Base-by-base conservation (phyloP, 1,139 yeast genomes). In the Ogataea hybrid region DNA sequence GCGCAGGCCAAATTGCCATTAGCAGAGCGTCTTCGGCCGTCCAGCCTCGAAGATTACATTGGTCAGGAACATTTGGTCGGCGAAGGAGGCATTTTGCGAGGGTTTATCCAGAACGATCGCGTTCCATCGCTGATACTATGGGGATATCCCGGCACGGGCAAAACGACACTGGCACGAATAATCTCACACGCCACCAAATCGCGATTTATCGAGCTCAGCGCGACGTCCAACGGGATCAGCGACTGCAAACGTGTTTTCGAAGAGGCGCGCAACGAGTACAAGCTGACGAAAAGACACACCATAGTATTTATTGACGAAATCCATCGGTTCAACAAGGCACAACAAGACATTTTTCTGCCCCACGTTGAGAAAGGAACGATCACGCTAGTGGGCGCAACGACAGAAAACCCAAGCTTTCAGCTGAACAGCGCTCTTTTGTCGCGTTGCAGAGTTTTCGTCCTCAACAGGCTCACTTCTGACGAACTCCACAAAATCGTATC, bases 81-180 rank as follows among this genome's bases (percentile, higher is more conserved):
- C 0, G 70, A 73, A 6, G 68, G 75, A 15, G 97, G 97, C 0
- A 65, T 88, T 0, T 63, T 94, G 12, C 69, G 86, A 32, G 81
- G 83, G 36, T 81, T 87, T 42, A 76, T 92, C 2, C 71, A 73
- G 28, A 63, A 75, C 2, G 84, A 79, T 32, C 67, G 65, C 50
- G 77, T 80, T 2, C 97, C 97, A 0, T 89, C 97, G 0, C 76
- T 92, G 69, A 79, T 92, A 6, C 67, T 92, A 11, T 92, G 97
- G 97, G 99, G 99, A 0, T 86, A 86, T 1, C 95, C 97, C 1
- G 97, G 97, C 0, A 92, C 84, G 2, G 99, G 99, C 0, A 92
- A 92, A 59, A 92, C 99, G 0, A 81, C 97, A 0, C 55, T 77
- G 37, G 80, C 81, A 1, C 59, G 85, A 40, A 79, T 84, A 18